phyloP scores from a whole-genome alignment of 306 rosid species.

The Acacia acuminata region DNA sequence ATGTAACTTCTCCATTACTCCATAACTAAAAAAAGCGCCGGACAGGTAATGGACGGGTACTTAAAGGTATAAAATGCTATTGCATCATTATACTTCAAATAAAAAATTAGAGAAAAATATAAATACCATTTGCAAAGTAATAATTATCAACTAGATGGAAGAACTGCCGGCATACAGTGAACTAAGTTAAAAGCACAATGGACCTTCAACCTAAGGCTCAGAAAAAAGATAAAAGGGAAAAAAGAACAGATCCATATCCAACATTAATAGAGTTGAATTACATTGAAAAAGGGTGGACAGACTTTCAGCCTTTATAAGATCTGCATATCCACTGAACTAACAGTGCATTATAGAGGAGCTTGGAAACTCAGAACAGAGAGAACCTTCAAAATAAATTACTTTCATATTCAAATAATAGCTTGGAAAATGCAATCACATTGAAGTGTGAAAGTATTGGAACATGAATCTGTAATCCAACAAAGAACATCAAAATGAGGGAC shows the following conservation, averaged over 20 bases:
- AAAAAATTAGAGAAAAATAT: not conserved
- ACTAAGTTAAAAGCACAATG: not conserved
- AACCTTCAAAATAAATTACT: slow-evolving; percentile 10
- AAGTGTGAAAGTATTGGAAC: slow-evolving; percentile 23
- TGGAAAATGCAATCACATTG: slow-evolving; percentile 23
- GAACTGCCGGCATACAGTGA: not conserved
- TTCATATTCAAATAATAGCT: not conserved
- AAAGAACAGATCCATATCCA: not conserved
- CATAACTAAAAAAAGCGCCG: not conserved
- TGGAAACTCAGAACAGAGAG: not conserved
- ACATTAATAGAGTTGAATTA: not conserved
- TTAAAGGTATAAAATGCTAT: not conserved
- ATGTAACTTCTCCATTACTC: not conserved
- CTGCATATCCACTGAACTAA: not conserved
- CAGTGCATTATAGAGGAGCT: not conserved
- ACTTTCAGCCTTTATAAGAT: not conserved
- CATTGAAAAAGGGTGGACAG: not conserved
- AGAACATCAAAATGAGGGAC: slow-evolving; percentile 28
- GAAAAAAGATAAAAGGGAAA: not conserved
- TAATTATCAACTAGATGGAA: not conserved
- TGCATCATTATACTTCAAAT: not conserved
- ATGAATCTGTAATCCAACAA: slow-evolving; percentile 27
- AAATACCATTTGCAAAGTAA: not conserved
- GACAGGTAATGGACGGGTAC: not conserved
- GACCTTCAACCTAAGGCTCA: not conserved